Percentiles rank a stretch among this genome's conserved stretches.
Evolutionary conservation across 768 basidiomycete genomes (phyloP).

Genomic region (Mycena floridula): DNA sequence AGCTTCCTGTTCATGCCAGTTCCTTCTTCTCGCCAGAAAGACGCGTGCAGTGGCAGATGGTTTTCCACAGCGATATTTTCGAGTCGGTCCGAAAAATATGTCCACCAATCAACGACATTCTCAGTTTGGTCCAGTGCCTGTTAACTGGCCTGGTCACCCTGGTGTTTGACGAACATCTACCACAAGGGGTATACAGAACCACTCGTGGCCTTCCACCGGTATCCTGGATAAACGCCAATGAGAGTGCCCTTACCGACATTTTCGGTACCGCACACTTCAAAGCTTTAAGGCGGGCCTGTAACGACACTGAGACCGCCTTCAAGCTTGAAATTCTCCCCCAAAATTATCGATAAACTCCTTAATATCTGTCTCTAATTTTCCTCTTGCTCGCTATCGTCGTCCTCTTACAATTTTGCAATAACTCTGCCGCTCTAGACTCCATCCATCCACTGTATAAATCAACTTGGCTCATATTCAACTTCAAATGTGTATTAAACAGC

Average conservation of each 20-base stretch:
- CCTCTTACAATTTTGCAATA: slow-evolving; percentile 13
- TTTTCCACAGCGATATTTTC: slow-evolving; percentile 76
- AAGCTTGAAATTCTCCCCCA: slow-evolving; percentile 60
- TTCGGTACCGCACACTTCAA: slow-evolving; percentile 71
- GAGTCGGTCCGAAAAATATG: slow-evolving; percentile 64
- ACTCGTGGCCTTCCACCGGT: slow-evolving; percentile 71
- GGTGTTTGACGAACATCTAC: slow-evolving; percentile 69
- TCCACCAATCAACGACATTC: slow-evolving; percentile 63
- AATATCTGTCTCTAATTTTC: slow-evolving; percentile 3
- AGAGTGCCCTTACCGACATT: slow-evolving; percentile 60
- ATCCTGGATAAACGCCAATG: slow-evolving; percentile 72
- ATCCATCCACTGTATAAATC: neutral
- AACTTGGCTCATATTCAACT: neutral
- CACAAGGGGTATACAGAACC: slow-evolving; percentile 65
- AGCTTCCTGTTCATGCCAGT: slow-evolving; percentile 72
- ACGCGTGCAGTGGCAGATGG: slow-evolving; percentile 86
- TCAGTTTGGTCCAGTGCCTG: slow-evolving; percentile 64
- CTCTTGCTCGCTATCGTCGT: neutral
- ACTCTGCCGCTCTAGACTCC: slow-evolving; percentile 23
- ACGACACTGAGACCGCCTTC: slow-evolving; percentile 64
- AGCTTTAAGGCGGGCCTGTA: slow-evolving; percentile 66
- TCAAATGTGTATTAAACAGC: neutral
- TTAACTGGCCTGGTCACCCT: slow-evolving; percentile 68
- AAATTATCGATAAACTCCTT: slow-evolving; percentile 19
- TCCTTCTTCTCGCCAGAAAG: slow-evolving; percentile 85